Base-by-base conservation (phyloP, 768 basidiomycete genomes). In the Lactarius tabidus region DNA sequence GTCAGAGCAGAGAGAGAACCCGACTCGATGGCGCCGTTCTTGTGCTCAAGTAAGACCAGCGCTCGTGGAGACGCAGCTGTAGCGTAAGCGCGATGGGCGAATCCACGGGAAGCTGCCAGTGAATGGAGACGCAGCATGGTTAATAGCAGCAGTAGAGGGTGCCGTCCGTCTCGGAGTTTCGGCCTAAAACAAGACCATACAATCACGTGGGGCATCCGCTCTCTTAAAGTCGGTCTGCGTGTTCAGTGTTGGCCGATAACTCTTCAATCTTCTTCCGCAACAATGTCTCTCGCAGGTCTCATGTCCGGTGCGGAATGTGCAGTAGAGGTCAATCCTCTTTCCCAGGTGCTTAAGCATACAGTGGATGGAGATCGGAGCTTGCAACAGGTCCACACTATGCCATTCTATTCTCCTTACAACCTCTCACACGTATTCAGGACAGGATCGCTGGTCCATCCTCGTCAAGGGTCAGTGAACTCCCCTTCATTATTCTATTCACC, bases 221-320 rank as follows among this genome's bases (percentile, higher is more conserved):
- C 26, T 51, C 48, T 51, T 51, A 51, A 57, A 35, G 53, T 20
- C 53, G 23, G 29, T 6, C 12, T 28, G 17, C 8, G 52, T 9
- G n/a, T 9, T 23, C n/a, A 14, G 12, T 15, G 48, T 26, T 4
- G 10, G 14, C 6, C 10, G 14, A 56, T 4, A 69, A 69, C n/a
- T 53, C 74, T 29, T 59, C 62, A 18, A 59, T 61, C 18, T 63
- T 62, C 23, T 33, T 20, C 33, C 18, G n/a, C 51, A 57, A 58
- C 62, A 66, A 91, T 91, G 89, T 89, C 90, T 28, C 79, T 92
- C 61, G 88, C 90, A 78, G 82, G 87, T 63, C 79, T 94, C 45
- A 84, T 94, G 66, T 93, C 92, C 64, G 95, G 93, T 63, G 84
- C 93, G 52, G 96, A 98, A 77, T 97, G 95, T 76, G 90, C 89